Conservation (phyloP, 177 flowering plant species). For the Telopea speciosissima region DNA sequence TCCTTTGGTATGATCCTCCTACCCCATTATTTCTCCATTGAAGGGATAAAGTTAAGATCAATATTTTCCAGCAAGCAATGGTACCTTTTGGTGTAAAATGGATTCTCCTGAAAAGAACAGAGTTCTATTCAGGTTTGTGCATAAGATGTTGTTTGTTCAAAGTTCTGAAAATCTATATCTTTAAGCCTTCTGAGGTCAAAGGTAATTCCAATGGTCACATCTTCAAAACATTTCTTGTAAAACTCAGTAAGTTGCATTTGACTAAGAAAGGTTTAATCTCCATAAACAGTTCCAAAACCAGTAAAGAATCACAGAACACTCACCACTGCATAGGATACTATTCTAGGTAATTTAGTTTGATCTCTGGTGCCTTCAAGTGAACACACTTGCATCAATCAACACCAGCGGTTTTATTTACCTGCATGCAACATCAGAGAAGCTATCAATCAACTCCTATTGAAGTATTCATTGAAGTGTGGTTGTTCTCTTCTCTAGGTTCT, state of each 20-base stretch:
- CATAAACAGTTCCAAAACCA: not conserved
- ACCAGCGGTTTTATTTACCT: slow-evolving; percentile 70
- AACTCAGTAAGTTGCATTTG: not conserved
- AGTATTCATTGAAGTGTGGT: no score
- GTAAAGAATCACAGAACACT: slow-evolving; percentile 8
- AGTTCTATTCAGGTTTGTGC: not conserved
- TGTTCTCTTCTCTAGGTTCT: no score
- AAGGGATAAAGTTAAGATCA: not conserved
- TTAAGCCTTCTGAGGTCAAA: not conserved
- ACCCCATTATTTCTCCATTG: no score
- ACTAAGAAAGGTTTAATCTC: not conserved
- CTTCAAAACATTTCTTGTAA: not conserved
- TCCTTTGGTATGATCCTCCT: no score
- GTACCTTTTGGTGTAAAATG: not conserved
- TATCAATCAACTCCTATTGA: no score
- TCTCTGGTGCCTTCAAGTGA: slow-evolving; percentile 81
- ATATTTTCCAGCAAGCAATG: no score
- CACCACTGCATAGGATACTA: slow-evolving; percentile 86
- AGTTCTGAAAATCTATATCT: not conserved
- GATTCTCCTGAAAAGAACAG: not conserved
- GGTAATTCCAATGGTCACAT: not conserved
- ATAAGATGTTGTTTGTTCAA: not conserved
- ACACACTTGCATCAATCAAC: slow-evolving; percentile 89
- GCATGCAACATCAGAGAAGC: slow-evolving; percentile 41
- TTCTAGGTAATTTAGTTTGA: slow-evolving; percentile 54